Base-by-base conservation (phyloP, 2,329 filamentous ascomycete genomes). In the Talaromyces rugulosus region DNA sequence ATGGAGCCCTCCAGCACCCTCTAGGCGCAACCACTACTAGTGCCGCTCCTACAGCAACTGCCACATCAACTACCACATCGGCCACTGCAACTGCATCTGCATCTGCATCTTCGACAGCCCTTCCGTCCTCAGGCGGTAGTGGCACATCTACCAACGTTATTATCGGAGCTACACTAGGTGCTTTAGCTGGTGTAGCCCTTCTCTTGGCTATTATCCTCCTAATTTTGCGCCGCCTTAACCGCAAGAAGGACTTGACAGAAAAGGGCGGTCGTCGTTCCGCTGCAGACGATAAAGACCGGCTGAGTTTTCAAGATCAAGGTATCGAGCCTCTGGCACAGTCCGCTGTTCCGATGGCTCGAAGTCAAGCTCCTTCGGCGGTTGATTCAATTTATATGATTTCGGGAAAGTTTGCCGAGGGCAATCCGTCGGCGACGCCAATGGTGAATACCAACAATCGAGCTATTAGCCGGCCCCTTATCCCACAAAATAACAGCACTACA, bases 111-210 rank as follows among this genome's bases (percentile, higher is more conserved):
- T 64, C 75, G 33, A 65, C 69, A 14, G 56, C 59, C 4, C 11
- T 47, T 4, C 31, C 53, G 12, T 33, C 56, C 23, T 47, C 59
- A 18, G 69, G 74, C 12, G 70, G 77, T 4, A 66, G 74, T 16
- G 66, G 69, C 33, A 67, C 63, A 40, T 65, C 70, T 44, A 70
- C 70, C 28, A 76, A 82, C 67, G 86, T 86, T 7, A 89, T 96
- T 31, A 82, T 97, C 1, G 93, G 91, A 36, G 90, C 91, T 57
- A 90, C 90, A 0, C 82, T 98, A 0, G 92, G 93, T 12, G 87
- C 88, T n/a, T 87, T 96, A 27, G 84, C 90, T 58, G 92, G 90
- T 18, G 79, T 92, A 58, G 87, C 89, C 23, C 77, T 87, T 0
- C 72, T 96, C 6, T 79, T 96, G n/a, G 81, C 90, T 30, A 73